Conservation (phyloP, 805 yeast species). For the Sporopachydermia lactativora region DNA sequence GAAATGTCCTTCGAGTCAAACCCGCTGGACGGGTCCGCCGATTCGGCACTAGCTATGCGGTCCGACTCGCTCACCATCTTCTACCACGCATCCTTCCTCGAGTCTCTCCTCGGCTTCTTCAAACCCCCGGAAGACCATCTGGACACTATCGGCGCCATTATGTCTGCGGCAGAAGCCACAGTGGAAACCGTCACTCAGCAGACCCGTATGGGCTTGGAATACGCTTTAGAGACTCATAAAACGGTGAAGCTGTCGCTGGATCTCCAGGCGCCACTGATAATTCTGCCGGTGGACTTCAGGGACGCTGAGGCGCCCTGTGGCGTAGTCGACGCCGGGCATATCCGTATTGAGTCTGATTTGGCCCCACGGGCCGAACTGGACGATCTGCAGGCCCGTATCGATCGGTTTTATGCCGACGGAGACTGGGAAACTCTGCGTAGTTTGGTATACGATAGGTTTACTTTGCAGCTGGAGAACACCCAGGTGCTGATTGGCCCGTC, state of each 20-base stretch:
- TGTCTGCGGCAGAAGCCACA: constrained; percentile 91
- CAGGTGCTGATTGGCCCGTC: constrained; percentile 80
- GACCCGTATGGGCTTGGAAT: constrained; percentile 84
- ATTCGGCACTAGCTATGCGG: constrained; percentile 58
- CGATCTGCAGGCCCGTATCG: constrained; percentile 46
- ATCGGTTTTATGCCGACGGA: constrained; percentile 35
- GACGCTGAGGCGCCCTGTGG: constrained; percentile 80
- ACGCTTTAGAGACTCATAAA: constrained; percentile 89
- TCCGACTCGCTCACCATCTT: constrained; percentile 79
- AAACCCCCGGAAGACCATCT: constrained; percentile 75
- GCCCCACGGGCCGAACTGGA: constrained; percentile 56
- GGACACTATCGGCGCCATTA: constrained; percentile 79
- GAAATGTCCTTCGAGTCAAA: constrained; percentile 70
- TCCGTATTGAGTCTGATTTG: constrained; percentile 68
- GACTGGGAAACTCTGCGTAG: constrained; percentile 70
- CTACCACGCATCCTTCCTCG: constrained; percentile 75
- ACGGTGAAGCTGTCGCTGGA: constrained; percentile 78
- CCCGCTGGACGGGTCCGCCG: constrained; percentile 77
- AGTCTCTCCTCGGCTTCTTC: constrained; percentile 62
- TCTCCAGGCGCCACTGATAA: constrained; percentile 84
- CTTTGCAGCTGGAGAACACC: constrained; percentile 65
- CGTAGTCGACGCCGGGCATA: constrained; percentile 90
- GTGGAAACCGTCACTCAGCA: constrained; percentile 83
- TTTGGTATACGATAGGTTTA: constrained; percentile 83
- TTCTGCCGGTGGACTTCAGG: constrained; percentile 70